Conservation (phyloP, 2,329 filamentous ascomycete genomes). For the Sporothrix schenckii region DNA sequence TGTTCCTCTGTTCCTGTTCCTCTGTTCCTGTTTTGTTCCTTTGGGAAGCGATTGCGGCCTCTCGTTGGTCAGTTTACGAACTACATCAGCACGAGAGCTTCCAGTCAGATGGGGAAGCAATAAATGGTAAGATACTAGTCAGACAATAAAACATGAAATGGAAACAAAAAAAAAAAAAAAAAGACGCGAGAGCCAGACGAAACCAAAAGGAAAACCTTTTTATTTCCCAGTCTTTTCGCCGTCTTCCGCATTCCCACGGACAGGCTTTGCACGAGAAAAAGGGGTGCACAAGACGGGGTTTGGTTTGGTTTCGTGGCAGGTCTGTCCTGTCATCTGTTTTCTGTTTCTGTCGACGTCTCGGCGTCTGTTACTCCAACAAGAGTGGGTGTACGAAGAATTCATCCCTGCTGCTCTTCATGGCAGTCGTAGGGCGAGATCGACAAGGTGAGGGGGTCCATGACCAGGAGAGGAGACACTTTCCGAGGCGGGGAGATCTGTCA, state of each 20-base stretch:
- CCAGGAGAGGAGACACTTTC: not conserved
- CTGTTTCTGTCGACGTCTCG: not conserved
- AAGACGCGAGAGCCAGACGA: conserved; percentile 5
- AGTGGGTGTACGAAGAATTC: not conserved
- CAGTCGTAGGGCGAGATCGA: conserved; percentile 22
- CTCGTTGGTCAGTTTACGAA: conserved; percentile 21
- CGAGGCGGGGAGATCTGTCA: too few species aligned
- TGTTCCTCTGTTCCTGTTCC: not conserved
- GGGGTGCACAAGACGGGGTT: not conserved
- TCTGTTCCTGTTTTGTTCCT: not conserved
- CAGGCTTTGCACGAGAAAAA: not conserved
- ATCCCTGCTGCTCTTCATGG: conserved; percentile 5
- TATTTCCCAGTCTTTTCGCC: not conserved
- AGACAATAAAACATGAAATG: too few species aligned
- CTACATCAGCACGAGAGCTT: not conserved
- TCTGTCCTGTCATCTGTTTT: not conserved
- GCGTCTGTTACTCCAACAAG: not conserved
- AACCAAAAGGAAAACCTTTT: not conserved
- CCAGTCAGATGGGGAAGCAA: not conserved
- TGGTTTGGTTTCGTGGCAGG: not conserved
- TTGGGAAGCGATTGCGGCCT: not conserved
- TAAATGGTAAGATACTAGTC: too few species aligned
- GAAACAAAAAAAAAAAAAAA: not conserved
- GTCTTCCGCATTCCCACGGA: not conserved
- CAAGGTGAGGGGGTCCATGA: not conserved